A percentile compares a stretch with the other conserved stretches of the same genome.
phyloP scores from a whole-genome alignment of 495 filamentous ascomycete genomes.

The Xylaria flabelliformis region DNA sequence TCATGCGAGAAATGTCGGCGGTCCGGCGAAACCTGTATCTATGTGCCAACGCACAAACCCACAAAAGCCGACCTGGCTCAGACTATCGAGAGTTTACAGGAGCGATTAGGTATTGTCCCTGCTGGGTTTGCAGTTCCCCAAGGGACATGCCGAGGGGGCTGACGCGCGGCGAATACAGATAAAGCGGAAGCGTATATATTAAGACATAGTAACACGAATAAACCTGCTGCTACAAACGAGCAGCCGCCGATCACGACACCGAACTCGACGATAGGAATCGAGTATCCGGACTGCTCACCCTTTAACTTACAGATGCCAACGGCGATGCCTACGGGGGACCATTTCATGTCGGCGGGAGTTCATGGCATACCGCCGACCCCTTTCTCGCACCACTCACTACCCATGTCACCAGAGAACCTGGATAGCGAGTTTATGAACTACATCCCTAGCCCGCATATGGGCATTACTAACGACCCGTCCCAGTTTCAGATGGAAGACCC shows the following conservation, averaged over 20 bases:
- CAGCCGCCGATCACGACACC: conserved; percentile 12
- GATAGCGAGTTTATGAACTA: conserved; percentile 27
- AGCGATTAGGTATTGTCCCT: conserved; percentile 29
- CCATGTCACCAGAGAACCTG: conserved; percentile 26
- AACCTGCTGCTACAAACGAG: not conserved
- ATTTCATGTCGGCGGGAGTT: conserved; percentile 13
- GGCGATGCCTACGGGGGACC: conserved; percentile 8
- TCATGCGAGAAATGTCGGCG: conserved; percentile 30
- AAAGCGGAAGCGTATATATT: conserved; percentile 31
- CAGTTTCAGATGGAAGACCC: conserved; percentile 22
- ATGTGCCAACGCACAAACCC: conserved; percentile 30
- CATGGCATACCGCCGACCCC: conserved; percentile 26
- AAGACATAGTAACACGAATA: conserved; percentile 27
- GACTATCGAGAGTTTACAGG: conserved; percentile 30
- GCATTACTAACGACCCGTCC: conserved; percentile 13
- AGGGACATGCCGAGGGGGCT: not conserved
- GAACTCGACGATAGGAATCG: conserved; percentile 23
- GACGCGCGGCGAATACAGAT: conserved; percentile 20
- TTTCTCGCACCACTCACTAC: conserved; percentile 22
- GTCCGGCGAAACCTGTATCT: conserved; percentile 28
- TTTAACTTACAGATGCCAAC: conserved; percentile 18
- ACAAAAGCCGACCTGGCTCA: conserved; percentile 32
- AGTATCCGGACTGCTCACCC: conserved; percentile 22
- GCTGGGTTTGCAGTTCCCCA: not conserved
- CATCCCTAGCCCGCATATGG: conserved; percentile 17